Evolutionary conservation across 75 land plant genomes (phyloP), one percentile per base, ranked within the genome.

Genomic region (Sequoia sempervirens): DNA sequence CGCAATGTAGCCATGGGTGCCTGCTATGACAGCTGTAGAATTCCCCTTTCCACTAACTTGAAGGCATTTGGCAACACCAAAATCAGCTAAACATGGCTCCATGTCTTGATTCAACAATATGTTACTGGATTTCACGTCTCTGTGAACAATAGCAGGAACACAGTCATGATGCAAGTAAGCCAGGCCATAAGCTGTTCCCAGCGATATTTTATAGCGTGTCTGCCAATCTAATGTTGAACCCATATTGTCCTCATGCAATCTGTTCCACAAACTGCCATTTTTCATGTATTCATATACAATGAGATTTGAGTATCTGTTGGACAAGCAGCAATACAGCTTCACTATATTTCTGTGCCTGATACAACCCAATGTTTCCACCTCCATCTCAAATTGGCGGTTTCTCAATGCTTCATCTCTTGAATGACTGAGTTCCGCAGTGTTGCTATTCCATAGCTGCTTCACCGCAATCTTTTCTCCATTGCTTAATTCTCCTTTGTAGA

Each of bases 1-100:
- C 43, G 94, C 93, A 10, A 93, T 90, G 47, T 93, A 93, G 34
- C 94, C 94, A 36, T 85, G 87, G 7, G 94, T 93, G 36, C 93
- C 93, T 14, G 93, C 90, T 54, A 91, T 81, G 68, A 86, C 75
- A 23, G 83, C 85, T n/a, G 89, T 83, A 46, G 91, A 83, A 46
- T 89, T 64, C n/a, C 82, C 64, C 23, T 43, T 70, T 13, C 58
- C 75, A 53, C 72, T 82, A 45, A 85, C 66, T 38, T 90, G 85
- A 64, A 90, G 84, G n/a, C 91, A 86, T 84, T 87, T 93, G 12
- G 93, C 94, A 69, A 93, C 84, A 12, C 93, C 94, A 76, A 91
- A 93, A 83, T 93, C 94, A 17, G 64, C 32, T 32, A 81, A 47
- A n/a, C 61, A 28, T 5, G 82, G 61, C 82, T 81, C 82, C 11